A percentile compares a stretch with the other conserved stretches of the same genome.
Evolutionary conservation across 2,329 filamentous ascomycete species (phyloP).

Genomic region (Hansfordia pulvinata): DNA sequence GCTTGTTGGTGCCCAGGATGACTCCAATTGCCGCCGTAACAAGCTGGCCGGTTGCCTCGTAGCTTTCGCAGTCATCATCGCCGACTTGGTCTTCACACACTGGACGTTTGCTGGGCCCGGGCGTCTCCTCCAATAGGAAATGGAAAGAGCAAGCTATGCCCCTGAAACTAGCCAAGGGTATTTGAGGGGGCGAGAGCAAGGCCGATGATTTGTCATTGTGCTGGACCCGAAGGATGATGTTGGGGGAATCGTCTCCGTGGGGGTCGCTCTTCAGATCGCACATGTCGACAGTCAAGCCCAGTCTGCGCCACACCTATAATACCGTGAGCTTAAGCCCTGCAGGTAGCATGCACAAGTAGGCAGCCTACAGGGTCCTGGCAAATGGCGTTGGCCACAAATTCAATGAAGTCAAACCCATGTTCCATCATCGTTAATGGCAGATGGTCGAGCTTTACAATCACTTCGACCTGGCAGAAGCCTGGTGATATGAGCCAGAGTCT

Average conservation of each 20-base stretch:
- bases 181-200: constrained; percentile 14
- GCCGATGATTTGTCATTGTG: constrained; percentile 15
- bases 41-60: not conserved
- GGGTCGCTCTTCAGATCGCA: constrained; percentile 10
- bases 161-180: constrained; percentile 12
- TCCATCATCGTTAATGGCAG: constrained; percentile 3
- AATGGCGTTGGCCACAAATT: constrained; percentile 10
- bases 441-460: constrained; percentile 7
- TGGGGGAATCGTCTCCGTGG: constrained; percentile 9
- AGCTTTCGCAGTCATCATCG: not conserved
- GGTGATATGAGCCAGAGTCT: constrained; percentile 13
- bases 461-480: constrained; percentile 12
- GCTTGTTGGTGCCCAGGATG: constrained; percentile 13
- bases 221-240: constrained; percentile 15
- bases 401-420: constrained; percentile 7
- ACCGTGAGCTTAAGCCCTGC: constrained; percentile 4
- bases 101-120: not conserved
- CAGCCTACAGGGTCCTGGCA: constrained; percentile 11
- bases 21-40: not conserved
- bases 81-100: not conserved
- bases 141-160: constrained; percentile 6
- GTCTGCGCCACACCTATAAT: constrained; percentile 12
- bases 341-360: not conserved
- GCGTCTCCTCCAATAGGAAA: not conserved
- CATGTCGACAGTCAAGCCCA: constrained; percentile 11